These are phyloP conservation scores for Trichopus zeylanicus DNA, from an alignment of 116 monocot genomes.

Conservation along the genomic window DNA sequence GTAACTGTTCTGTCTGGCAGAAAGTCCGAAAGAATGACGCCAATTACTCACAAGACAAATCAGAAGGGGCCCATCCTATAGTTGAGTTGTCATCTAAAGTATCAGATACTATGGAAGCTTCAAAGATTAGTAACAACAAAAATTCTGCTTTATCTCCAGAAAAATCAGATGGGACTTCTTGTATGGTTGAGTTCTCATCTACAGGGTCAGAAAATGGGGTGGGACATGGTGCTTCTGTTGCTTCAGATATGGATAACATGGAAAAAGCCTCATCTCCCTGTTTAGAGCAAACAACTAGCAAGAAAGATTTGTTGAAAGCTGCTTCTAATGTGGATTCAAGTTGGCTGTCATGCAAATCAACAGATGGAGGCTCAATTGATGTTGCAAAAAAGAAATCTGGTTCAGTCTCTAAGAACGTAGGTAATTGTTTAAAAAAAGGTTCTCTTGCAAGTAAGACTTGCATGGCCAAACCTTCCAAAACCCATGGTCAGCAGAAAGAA, in stretches of 20 bases:
- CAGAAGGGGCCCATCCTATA: background rate
- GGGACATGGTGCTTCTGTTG: conserved; percentile 4
- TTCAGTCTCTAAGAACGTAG: conserved; percentile 17
- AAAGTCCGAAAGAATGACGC: conserved; percentile 35
- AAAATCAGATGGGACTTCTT: too few relatives aligned
- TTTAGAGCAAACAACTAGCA: conserved; percentile 12
- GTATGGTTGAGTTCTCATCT: conserved; percentile 8
- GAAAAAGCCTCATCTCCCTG: conserved; percentile 7
- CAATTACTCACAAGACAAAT: background rate
- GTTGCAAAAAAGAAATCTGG: conserved; percentile 14
- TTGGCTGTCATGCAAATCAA: conserved; percentile 8
- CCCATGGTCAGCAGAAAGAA: conserved; percentile 19
- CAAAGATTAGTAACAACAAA: too few relatives aligned
- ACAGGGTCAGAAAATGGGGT: conserved; percentile 10
- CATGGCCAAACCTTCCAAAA: conserved; percentile 11
- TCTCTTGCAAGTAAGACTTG: conserved; percentile 12
- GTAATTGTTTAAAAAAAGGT: conserved; percentile 13
- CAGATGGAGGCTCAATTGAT: conserved; percentile 1
- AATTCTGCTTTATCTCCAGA: too few relatives aligned
- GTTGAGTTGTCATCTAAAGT: too few relatives aligned
- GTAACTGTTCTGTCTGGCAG: conserved; percentile 46
- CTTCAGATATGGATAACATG: conserved; percentile 8
- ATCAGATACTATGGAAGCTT: too few relatives aligned
- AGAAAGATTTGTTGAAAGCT: conserved; percentile 7
- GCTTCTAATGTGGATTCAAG: conserved; percentile 13